phyloP scores from a whole-genome alignment of 768 basidiomycete species.

The Mycena filopes region DNA sequence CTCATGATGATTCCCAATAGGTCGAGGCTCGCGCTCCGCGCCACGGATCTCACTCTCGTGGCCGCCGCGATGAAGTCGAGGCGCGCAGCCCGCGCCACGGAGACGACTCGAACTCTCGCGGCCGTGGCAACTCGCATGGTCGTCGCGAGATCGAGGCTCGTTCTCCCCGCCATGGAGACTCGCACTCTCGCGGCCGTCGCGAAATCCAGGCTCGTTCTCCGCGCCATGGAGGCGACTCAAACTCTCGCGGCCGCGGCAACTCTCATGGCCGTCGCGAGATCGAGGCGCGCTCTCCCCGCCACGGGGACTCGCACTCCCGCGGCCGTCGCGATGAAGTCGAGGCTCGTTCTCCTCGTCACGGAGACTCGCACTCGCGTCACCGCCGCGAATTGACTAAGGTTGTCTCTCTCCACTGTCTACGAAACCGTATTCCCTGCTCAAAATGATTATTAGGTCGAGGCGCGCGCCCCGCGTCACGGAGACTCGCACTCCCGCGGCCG shows the following conservation, averaged over 20 bases:
- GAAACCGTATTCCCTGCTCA: background rate
- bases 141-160: slow-evolving; percentile 6
- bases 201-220: slow-evolving; percentile 14
- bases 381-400: slow-evolving; percentile 9
- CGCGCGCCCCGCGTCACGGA: background rate
- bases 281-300: background rate
- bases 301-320: slow-evolving; percentile 19
- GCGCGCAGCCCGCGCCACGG: slow-evolving; percentile 11
- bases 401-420: too few species aligned
- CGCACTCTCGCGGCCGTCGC: slow-evolving; percentile 11
- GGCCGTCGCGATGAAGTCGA: slow-evolving; percentile 8
- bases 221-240: slow-evolving; percentile 10
- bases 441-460: background rate
- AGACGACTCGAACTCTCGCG: slow-evolving; percentile 12
- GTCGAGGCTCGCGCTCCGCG: slow-evolving; percentile 18
- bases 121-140: too few species aligned
- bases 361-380: slow-evolving; percentile 6
- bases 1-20: too few species aligned
- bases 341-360: slow-evolving; percentile 15
- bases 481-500: slow-evolving; percentile 9
- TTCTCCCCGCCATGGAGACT: slow-evolving; percentile 10
- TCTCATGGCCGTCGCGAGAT: slow-evolving; percentile 3
- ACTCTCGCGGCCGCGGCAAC: slow-evolving; percentile 9
- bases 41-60: slow-evolving; percentile 18
- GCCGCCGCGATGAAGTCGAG: background rate